Base-by-base conservation (phyloP, 1,284 basidiomycete genomes). In the Taiwanofungus camphoratus region DNA sequence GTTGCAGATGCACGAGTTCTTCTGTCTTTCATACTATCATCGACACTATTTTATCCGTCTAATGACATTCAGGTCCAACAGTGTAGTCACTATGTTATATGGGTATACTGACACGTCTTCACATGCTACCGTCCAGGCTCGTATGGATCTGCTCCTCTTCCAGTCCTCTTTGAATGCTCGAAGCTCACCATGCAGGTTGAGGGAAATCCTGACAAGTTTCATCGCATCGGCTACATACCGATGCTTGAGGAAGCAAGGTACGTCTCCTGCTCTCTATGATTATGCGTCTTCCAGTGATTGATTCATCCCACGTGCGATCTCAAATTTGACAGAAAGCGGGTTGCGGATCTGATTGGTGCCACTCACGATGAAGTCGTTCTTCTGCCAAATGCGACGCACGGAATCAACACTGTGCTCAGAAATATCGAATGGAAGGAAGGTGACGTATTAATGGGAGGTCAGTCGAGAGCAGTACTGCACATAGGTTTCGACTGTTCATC, bases 321-420 rank as follows among this genome's bases (percentile, higher is more conserved):
- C 15, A 18, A 19, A 5, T n/a, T 18, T n/a, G n/a, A n/a, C 27
- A 60, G 63, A 18, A 45, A 50, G 41, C 64, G 70, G 22, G 58
- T 87, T n/a, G 82, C 87, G 0, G 67, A 74, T 29, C 54, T 88
- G 16, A 67, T 89, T 24, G 74, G 76, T 4, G 82, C 78, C 1
- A 58, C 72, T 2, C 44, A 59, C 0, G 77, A 86, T 32, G 85
- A 90, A 50, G 69, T 79, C 12, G 82, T 88, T 8, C 56, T 90
- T 16, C 77, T 82, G 0, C 67, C 71, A 4, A 89, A 87, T 49
- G 70, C 80, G 0, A 80, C 79, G 0, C 74, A 79, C 52, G 87
- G 82, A 1, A 51, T 90, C 31, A 79, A 81, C 52, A 85, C 77
- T 6, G 65, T 90, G 26, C 56, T 87, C 36, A 60, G 71, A 32